Conservation (phyloP, 1,284 basidiomycete species). For the Microbotryomycetes sp. region DNA sequence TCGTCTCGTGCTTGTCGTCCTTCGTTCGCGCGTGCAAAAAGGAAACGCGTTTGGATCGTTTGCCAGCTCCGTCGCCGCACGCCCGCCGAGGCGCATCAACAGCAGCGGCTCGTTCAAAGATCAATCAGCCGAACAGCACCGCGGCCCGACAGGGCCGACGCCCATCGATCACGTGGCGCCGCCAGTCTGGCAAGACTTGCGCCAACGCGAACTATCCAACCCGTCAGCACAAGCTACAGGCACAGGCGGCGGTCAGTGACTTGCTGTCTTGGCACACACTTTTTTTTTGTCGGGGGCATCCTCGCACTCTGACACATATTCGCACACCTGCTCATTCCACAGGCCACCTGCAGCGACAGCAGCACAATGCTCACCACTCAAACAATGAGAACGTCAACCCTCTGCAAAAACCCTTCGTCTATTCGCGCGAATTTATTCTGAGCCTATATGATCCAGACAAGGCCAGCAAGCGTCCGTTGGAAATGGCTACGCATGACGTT, state of each 20-base stretch:
- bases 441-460: slow-evolving; percentile 32
- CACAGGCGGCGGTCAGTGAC: too few relatives aligned
- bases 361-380: too few relatives aligned
- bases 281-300: background rate
- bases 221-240: too few relatives aligned
- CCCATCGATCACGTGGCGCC: slow-evolving; percentile 16
- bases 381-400: background rate
- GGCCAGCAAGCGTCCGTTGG: slow-evolving; percentile 22
- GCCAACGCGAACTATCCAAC: background rate
- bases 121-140: background rate
- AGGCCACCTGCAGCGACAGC: background rate
- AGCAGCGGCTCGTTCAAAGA: slow-evolving; percentile 14
- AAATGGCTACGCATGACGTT: slow-evolving; percentile 23
- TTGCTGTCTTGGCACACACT: slow-evolving; percentile 12
- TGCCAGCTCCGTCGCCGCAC: slow-evolving; percentile 16
- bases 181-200: background rate
- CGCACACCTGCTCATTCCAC: background rate
- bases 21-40: background rate
- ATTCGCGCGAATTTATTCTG: slow-evolving; percentile 29
- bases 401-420: slow-evolving; percentile 24
- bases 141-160: slow-evolving; percentile 7
- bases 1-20: background rate
- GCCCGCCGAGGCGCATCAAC: slow-evolving; percentile 18
- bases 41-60: slow-evolving; percentile 2
- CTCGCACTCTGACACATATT: background rate